Evolutionary conservation across 1,139 yeast species (phyloP).

Genomic region (Casaregolazyma suthepensis): DNA sequence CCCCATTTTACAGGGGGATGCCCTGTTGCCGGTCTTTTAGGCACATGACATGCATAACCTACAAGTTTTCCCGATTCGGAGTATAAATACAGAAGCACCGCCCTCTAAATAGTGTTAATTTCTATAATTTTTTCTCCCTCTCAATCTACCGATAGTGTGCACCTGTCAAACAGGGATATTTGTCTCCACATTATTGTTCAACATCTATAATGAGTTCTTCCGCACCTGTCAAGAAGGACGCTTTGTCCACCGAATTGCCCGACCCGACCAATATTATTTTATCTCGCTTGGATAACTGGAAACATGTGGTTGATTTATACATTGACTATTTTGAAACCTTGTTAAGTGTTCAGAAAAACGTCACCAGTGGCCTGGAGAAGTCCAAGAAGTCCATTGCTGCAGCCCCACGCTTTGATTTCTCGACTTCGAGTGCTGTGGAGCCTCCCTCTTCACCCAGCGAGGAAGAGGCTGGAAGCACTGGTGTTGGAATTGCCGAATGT

Average conservation of each 20-base stretch:
- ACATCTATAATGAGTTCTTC: conserved; percentile 2
- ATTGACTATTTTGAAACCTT: conserved; percentile 29
- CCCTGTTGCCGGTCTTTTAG: background rate
- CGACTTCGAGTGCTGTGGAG: conserved; percentile 7
- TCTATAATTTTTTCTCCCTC: background rate
- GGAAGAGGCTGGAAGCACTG: conserved; percentile 11
- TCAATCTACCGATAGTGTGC: background rate
- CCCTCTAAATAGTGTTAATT: background rate
- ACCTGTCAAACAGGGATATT: background rate
- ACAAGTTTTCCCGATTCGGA: background rate
- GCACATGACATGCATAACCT: background rate
- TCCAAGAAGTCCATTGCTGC: conserved; percentile 30
- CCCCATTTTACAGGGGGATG: background rate
- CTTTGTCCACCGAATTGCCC: conserved; percentile 21
- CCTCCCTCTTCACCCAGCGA: conserved; percentile 11
- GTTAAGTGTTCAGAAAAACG: conserved; percentile 24
- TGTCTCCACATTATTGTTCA: background rate
- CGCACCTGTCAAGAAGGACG: conserved; percentile 20
- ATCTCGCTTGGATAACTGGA: conserved; percentile 35
- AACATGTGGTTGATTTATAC: conserved; percentile 28
- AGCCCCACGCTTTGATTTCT: conserved; percentile 30
- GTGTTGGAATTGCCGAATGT: conserved; percentile 32
- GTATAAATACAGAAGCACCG: background rate
- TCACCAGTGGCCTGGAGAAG: conserved; percentile 30
- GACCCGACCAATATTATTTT: conserved; percentile 35